Evolutionary conservation across 495 filamentous ascomycete genomes (phyloP), one percentile per base, ranked within the genome.

Genomic region (Cercophora scortea): DNA sequence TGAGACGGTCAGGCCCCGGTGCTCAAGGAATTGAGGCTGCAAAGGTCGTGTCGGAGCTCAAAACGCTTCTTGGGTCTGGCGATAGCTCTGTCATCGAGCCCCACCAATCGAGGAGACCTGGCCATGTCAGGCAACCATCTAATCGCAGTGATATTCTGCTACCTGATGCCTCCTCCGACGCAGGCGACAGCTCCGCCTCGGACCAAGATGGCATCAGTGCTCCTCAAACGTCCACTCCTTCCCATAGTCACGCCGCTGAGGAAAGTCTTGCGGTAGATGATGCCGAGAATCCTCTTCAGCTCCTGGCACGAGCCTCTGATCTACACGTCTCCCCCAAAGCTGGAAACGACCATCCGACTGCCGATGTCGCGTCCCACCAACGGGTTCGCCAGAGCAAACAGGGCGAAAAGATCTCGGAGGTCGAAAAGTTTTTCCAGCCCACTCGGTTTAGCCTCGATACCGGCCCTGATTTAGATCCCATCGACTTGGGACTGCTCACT

Each of bases 231-330:
- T 68, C 65, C 6, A 66, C 60, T 0, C 63, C 65, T 6, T 64
- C 66, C 8, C 58, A 65, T 19, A 58, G 58, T 25, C 67, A 65
- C 41, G 61, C 55, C 11, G 60, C 49, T 10, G 67, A 70, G 41
- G 67, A 67, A 49, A 65, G 54, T 42, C 71, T 86, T 11, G 77
- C 79, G 19, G 61, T 88, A 6, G 84, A 87, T 53, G 84, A 87
- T 66, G 84, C 84, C 15, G 85, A 88, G 57, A 88, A 88, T 52
- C 85, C 85, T 0, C 65, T 88, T 9, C 84, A 88, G 59, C 64
- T 88, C 2, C 75, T 88, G 17, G 85, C 85, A 3, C 72, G 84
- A 16, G 84, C 85, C 0, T 87, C 84, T 6, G 83, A 88, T 61
- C 71, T 87, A 35, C 78, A 84, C 47, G 69, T 82, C 8, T 80